Evolutionary conservation across 2,329 filamentous ascomycete genomes (phyloP).

Genomic region (Fusarium albosuccineum): DNA sequence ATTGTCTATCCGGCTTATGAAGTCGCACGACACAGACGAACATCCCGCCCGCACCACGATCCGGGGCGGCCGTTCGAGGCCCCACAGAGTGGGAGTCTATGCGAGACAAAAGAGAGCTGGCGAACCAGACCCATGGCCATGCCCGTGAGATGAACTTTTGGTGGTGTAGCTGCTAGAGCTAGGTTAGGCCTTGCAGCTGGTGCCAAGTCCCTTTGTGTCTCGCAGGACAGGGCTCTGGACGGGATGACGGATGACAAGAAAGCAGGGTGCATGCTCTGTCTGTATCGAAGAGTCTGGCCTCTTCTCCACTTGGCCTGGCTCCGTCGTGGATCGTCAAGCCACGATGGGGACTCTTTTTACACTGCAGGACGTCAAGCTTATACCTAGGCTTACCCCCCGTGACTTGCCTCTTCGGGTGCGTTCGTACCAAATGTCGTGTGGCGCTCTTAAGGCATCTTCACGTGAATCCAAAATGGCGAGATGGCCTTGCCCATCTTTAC

Average conservation of each 20-base stretch:
- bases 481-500: slow-evolving; percentile 6
- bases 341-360: not conserved
- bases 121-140: not conserved
- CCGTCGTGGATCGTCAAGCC: slow-evolving; percentile 6
- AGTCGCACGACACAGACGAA: slow-evolving; percentile 2
- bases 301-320: slow-evolving; percentile 4
- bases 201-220: not conserved
- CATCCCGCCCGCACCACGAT: slow-evolving; percentile 3
- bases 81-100: slow-evolving; percentile 1
- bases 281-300: not conserved
- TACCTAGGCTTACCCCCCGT: not conserved
- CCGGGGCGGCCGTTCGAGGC: slow-evolving; percentile 6
- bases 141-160: slow-evolving; percentile 7
- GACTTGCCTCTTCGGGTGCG: not conserved
- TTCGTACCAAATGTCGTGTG: not conserved
- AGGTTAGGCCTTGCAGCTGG: not conserved
- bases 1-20: not conserved
- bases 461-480: not conserved
- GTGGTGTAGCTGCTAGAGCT: not conserved
- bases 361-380: not conserved
- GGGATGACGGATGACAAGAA: slow-evolving; percentile 7
- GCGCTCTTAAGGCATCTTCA: not conserved
- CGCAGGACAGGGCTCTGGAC: not conserved
- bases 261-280: not conserved
- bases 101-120: not conserved